phyloP scores from a whole-genome alignment of 352 stramenopile genomes.

The Saprolegnia parasitica region DNA sequence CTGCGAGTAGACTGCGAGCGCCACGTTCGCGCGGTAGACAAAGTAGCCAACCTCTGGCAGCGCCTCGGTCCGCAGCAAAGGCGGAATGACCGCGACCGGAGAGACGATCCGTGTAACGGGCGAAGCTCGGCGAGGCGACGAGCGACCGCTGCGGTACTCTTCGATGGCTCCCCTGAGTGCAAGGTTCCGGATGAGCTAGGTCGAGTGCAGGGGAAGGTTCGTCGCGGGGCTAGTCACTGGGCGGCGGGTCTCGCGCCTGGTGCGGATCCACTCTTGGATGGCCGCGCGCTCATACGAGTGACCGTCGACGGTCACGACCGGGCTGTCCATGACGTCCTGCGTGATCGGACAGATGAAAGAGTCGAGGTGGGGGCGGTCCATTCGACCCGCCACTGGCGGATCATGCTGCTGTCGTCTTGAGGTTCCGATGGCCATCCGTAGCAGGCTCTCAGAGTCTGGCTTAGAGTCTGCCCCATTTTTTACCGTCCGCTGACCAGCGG shows the following conservation, averaged over 20 bases:
- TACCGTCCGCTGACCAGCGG: no score
- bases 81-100: no score
- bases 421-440: no score
- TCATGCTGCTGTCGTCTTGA: not conserved
- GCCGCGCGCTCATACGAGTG: conserved; percentile 41
- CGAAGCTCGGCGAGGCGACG: no score
- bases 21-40: not conserved
- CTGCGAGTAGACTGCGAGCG: no score
- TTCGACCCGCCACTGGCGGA: no score
- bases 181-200: not conserved
- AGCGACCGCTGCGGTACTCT: not conserved
- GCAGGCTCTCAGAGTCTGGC: no score
- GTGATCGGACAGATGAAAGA: conserved; percentile 37
- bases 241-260: not conserved
- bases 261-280: conserved; percentile 44
- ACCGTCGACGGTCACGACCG: conserved; percentile 40
- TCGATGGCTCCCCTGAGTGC: not conserved
- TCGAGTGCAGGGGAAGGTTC: not conserved
- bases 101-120: no score
- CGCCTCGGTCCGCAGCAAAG: not conserved
- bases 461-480: no score
- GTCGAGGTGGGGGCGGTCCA: conserved; percentile 14
- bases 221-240: not conserved
- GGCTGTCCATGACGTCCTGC: conserved; percentile 41
- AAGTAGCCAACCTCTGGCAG: conserved; percentile 19